Percentiles rank a stretch among this genome's conserved stretches.
These are phyloP conservation scores for Ophiocordyceps camponoti-saundersi DNA, from an alignment of 2,329 filamentous ascomycete genomes.

Conservation along the genomic window DNA sequence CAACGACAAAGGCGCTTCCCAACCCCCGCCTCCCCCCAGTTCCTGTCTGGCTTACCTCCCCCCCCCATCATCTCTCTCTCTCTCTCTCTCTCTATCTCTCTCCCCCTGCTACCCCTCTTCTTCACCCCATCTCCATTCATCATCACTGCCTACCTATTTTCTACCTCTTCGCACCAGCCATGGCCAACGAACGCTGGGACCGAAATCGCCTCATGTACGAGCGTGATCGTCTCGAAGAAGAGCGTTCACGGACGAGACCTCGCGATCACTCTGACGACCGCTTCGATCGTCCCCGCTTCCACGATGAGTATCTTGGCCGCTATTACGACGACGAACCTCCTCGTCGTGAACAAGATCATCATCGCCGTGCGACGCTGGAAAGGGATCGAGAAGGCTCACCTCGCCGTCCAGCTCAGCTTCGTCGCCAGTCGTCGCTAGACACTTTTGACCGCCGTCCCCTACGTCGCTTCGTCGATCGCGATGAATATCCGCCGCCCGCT, in stretches of 20 bases:
- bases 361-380: constrained; percentile 37
- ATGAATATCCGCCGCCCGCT: constrained; percentile 46
- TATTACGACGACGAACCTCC: constrained; percentile 35
- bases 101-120: too few species aligned
- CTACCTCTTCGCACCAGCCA: constrained; percentile 2
- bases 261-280: constrained; percentile 33
- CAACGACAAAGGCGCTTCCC: too few species aligned
- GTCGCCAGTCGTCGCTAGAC: constrained; percentile 78
- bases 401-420: constrained; percentile 48
- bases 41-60: not conserved
- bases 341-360: constrained; percentile 16
- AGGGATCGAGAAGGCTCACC: constrained; percentile 39
- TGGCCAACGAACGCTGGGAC: constrained; percentile 30
- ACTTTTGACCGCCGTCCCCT: constrained; percentile 67
- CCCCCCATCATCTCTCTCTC: not conserved
- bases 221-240: constrained; percentile 29
- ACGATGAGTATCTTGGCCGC: constrained; percentile 30
- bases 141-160: not conserved
- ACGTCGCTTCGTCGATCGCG: constrained; percentile 31
- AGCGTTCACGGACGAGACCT: constrained; percentile 24
- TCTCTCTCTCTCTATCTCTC: not conserved
- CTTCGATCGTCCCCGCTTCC: constrained; percentile 28
- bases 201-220: constrained; percentile 28
- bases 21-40: too few species aligned
- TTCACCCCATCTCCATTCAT: not conserved